Base-by-base conservation (phyloP, 2,329 filamentous ascomycete species). In the Aphanoascus verrucosus region DNA sequence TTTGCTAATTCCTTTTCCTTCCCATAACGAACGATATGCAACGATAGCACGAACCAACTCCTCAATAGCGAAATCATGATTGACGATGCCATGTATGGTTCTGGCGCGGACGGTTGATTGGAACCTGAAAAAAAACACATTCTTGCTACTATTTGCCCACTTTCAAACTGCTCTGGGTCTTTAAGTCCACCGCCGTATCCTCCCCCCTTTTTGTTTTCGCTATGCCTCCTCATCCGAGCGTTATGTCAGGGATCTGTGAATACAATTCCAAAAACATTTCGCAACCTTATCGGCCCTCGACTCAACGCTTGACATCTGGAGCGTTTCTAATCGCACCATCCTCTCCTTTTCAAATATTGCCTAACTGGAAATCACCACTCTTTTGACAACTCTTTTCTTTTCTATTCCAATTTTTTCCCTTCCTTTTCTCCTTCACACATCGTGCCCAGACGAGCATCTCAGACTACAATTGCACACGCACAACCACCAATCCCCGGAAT, bases 381-480 rank as follows among this genome's bases (percentile, higher is more conserved):
- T 49, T 49, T 49, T 28, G n/a, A 45, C 17, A 28, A 23, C 14
- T 32, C 47, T 37, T 3, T 53, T 53, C n/a, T 35, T 23, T 28
- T 49, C 12, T 14, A 14, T 23, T 45, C 28, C 23, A 15, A 14
- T 53, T 34, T 5, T 32, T 38, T 41, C 12, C 20, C 47, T 37
- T 3, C 47, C 47, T 32, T 35, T 23, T 28, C 38, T 11, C 14
- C 14, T 23, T 45, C 28, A 15, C 32, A 11, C 17, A 6, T 34
- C 11, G 7, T 42, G 20, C 23, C 37, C 37, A 41, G 37, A 41
- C 15, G 32, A 41, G 23, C 35, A 37, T 31, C 37, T 31, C 32
- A 31, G 23, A 37, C n/a, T 11, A 17, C 32, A 32, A 9, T n/a
- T n/a, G n/a, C n/a, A n/a, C n/a, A n/a, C n/a, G n/a, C n/a, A n/a